Evolutionary conservation across 768 basidiomycete genomes (phyloP).

Genomic region (Lactifluus pinguis): DNA sequence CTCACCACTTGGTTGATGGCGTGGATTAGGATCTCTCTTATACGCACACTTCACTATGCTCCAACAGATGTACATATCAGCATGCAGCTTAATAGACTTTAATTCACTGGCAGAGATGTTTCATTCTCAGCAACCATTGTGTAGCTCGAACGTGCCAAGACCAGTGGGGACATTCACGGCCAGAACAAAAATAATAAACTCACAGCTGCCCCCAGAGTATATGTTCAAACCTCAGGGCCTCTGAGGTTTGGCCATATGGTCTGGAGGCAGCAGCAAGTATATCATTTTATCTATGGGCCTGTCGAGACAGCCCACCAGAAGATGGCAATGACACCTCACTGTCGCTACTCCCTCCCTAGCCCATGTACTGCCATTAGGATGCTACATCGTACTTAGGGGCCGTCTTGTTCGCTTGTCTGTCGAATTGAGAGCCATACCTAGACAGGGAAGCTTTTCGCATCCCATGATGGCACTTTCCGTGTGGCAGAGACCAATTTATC

Average conservation of each 20-base stretch:
- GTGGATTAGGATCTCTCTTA: not conserved
- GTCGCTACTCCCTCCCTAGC: not conserved
- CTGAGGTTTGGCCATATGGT: no score
- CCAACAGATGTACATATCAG: not conserved
- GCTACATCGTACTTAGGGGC: not conserved
- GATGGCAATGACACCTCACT: no score
- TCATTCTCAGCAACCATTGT: not conserved
- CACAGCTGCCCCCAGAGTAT: no score
- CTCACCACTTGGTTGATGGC: not conserved
- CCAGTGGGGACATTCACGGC: not conserved
- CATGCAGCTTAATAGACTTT: no score
- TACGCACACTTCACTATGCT: not conserved
- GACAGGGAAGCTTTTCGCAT: not conserved
- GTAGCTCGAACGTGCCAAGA: not conserved
- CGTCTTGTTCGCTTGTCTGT: not conserved
- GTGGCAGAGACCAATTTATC: not conserved
- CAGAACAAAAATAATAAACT: no score
- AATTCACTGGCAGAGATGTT: not conserved
- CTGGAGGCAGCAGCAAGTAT: no score
- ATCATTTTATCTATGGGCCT: no score
- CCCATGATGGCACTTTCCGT: not conserved
- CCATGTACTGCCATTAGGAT: not conserved
- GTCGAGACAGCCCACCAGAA: no score
- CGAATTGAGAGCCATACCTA: not conserved
- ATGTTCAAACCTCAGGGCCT: no score